Evolutionary conservation across 176 grass and related monocot species (phyloP), one percentile per base, ranked within the genome.

Genomic region (Carex kokanica): DNA sequence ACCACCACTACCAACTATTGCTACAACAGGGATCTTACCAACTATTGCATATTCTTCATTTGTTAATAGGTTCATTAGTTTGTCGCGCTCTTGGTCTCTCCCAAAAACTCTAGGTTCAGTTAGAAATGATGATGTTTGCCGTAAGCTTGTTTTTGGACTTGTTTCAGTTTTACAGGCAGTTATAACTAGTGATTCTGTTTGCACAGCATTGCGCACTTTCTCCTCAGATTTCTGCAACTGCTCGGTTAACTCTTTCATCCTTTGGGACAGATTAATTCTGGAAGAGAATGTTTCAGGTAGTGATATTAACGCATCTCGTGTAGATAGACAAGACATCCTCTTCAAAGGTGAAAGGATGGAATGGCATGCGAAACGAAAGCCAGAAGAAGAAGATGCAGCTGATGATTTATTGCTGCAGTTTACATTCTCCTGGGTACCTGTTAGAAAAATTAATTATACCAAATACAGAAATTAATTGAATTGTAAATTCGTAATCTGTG

Each of bases 1-100:
- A n/a, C 86, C 86, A 25, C 86, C 86, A 88, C 0, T 80, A n/a
- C 86, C 86, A 63, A 88, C 38, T 11, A 88, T 0, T 2, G 87
- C 32, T 17, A 85, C 0, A 61, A 88, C 87, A 81, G 31, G 4
- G 1, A 88, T 29, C 43, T 56, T 69, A 54, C 15, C 18, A 74
- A 17, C 56, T 20, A 8, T 74, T 36, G 70, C 38, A 55, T 25
- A 73, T 53, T n/a, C 7, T 2, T 43, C 38, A 4, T 31, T 61
- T 85, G 51, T 80, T 59, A 88, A 31, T 45, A 71, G 0, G 2
- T 38, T 47, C 79, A 88, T 57, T 80, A 81, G 78, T 3, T 4
- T n/a, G 40, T 85, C 87, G 32, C 53, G 78, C 17, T 85, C 54
- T 55, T 77, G 15, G 20, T 88, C 75, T 13, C 87, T 64, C 3